A percentile compares a stretch with the other conserved stretches of the same genome.
Conservation (phyloP, 1,139 yeast genomes). For the Debaryomycetaceae sp. region DNA sequence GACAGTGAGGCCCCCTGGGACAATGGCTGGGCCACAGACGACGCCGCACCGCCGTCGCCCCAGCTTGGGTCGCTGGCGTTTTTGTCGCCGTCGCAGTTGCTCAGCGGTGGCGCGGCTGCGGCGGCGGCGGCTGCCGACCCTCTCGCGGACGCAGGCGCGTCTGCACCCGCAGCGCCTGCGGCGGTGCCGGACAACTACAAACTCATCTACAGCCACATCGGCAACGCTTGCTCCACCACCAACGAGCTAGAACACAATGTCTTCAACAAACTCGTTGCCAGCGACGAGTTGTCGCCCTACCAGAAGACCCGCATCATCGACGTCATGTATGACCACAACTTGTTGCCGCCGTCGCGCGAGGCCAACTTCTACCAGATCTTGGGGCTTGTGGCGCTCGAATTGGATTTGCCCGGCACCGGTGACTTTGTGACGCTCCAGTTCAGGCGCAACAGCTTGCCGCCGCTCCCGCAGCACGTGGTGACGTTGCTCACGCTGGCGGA, state of each 20-base stretch:
- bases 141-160: conserved; percentile 10
- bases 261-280: conserved; percentile 24
- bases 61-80: neutral
- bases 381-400: conserved; percentile 40
- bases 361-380: conserved; percentile 31
- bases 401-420: conserved; percentile 37
- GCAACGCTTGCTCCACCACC: conserved; percentile 19
- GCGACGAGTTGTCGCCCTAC: conserved; percentile 24
- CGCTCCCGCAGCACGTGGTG: conserved; percentile 24
- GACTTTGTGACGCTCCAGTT: conserved; percentile 43
- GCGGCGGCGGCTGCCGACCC: neutral
- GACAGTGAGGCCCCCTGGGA: conserved; percentile 39
- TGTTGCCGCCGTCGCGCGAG: conserved; percentile 28
- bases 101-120: neutral
- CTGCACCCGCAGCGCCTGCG: conserved; percentile 5
- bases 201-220: conserved; percentile 16
- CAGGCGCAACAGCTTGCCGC: conserved; percentile 31
- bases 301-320: conserved; percentile 35
- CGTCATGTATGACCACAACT: conserved; percentile 33
- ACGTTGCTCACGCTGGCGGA: conserved; percentile 12
- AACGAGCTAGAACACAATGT: conserved; percentile 29
- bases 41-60: conserved; percentile 8
- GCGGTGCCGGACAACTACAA: conserved; percentile 21
- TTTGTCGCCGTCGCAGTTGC: conserved; percentile 6
- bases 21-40: conserved; percentile 42